Evolutionary conservation across 768 basidiomycete genomes (phyloP), one percentile per base, ranked within the genome.

Genomic region (Tulasnella sp.): DNA sequence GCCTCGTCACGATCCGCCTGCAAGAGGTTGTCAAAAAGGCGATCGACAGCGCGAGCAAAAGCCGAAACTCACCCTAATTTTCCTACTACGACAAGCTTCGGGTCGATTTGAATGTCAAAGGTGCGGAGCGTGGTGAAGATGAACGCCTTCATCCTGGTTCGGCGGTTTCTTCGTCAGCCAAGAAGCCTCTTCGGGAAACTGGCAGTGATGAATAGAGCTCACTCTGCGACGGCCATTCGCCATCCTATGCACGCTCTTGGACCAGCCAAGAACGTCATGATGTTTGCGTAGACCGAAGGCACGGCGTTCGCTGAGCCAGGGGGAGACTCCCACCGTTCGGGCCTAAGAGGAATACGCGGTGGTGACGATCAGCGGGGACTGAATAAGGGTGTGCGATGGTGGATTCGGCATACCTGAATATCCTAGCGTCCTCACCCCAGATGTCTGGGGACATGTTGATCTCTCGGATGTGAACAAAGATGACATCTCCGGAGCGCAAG

Each of bases 401-500:
- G 24, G 24, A 24, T 54, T 54, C 22, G n/a, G 24, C 82, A 41
- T 41, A 83, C 83, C 58, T 83, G 83, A 84, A 84, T 58, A 82
- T 80, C n/a, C 60, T 31, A 1, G 83, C 82, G 64, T 83, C 82
- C 24, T 50, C 50, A 7, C 84, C 84, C 77, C 82, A 84, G 18
- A 84, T 64, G 16, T 41, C 80, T 31, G 76, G 48, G 22, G 79
- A 72, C 37, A 72, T 78, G 37, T 83, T 81, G 44, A 81, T 76
- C 18, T 58, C 64, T 20, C 73, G 64, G 48, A 77, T 58, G 7
- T 34, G 80, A 41, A 81, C 46, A 28, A 81, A 72, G 14, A 78
- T 42, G 40, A 58, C 42, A 69, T 80, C 82, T 22, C 80, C 82
- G 41, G 46, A 48, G n/a, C 75, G 60, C 16, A 82, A 77, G 22